phyloP scores from a whole-genome alignment of 495 filamentous ascomycete species.

The Rusavskia elegans region DNA sequence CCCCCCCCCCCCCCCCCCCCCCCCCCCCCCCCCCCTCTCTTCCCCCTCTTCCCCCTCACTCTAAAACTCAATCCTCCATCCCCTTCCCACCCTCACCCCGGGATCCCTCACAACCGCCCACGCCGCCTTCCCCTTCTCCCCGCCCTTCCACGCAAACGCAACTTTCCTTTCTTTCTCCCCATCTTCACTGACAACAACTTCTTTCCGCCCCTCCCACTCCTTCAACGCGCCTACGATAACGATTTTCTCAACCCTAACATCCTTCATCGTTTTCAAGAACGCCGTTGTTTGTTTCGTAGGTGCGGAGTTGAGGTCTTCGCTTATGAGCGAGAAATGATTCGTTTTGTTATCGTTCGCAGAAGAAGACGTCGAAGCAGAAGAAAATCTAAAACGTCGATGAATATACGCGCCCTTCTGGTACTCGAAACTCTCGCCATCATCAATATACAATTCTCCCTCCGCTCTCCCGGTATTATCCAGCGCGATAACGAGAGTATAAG shows the following conservation, averaged over 20 bases:
- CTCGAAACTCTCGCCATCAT: constrained; percentile 88
- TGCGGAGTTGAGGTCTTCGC: constrained; percentile 8
- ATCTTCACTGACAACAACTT: constrained; percentile 52
- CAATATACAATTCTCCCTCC: constrained; percentile 71
- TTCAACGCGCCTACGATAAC: constrained; percentile 63
- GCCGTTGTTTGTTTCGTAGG: constrained; percentile 48
- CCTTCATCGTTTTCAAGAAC: constrained; percentile 61
- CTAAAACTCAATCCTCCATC: constrained; percentile 66
- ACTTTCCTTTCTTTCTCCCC: constrained; percentile 41
- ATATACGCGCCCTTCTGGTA: constrained; percentile 75
- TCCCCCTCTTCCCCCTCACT: background rate
- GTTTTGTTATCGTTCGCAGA: constrained; percentile 13
- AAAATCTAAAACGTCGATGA: constrained; percentile 51
- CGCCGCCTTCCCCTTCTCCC: constrained; percentile 43
- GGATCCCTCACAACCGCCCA: constrained; percentile 76
- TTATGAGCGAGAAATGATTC: constrained; percentile 12
- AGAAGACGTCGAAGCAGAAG: constrained; percentile 29
- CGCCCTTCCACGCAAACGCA: constrained; percentile 42
- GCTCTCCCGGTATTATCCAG: constrained; percentile 52
- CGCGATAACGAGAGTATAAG: constrained; percentile 76
- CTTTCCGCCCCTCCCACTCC: constrained; percentile 51
- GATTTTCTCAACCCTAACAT: constrained; percentile 66
- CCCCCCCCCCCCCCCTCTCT: background rate
- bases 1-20: background rate
- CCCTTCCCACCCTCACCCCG: constrained; percentile 55